Evolutionary conservation across 306 rosid species (phyloP), one percentile per base, ranked within the genome.

Genomic region (Lathyrus sativus): DNA sequence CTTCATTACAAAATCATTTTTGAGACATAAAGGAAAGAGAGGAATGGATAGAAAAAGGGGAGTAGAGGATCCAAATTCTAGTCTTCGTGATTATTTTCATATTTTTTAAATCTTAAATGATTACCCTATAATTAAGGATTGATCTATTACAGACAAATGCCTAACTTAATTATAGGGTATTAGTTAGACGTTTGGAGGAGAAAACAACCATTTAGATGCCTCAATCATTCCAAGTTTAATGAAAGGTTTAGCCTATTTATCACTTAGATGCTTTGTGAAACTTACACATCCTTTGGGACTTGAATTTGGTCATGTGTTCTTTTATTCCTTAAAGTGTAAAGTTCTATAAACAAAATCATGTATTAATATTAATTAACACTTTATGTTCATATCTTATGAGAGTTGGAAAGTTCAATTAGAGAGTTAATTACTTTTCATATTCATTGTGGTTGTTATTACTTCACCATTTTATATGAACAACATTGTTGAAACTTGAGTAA

Each of bases 201-300:
- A 89, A 35, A 84, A 87, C 67, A 87, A 8, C 89, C 87, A 87
- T n/a, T 48, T 59, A 13, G 88, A 76, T 28, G 49, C 88, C 28
- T 82, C 17, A 70, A 85, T 68, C 38, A 33, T 60, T 43, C 35
- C 75, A 2, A 87, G 85, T 5, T 46, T 26, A 18, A 87, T 1
- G 72, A 73, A 87, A 38, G 82, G 86, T 11, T 26, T 53, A 14
- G 11, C 85, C 53, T 78, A 61, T 2, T 15, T 28, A 1, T 49
- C 69, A 5, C 3, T 76, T 1, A 82, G 46, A 28, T 78, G 57
- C 63, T 74, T 83, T 6, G 65, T 14, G 24, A 15, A 74, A 2
- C 45, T 24, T 4, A 18, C 74, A 48, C 85, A 77, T 0, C 24
- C 28, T 3, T 0, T 28, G 4, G 2, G 0, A 12, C 2, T 28